Percentiles rank a stretch among this genome's conserved stretches.
Conservation (phyloP, 1,284 basidiomycete genomes). For the Trichosporon faecale region DNA sequence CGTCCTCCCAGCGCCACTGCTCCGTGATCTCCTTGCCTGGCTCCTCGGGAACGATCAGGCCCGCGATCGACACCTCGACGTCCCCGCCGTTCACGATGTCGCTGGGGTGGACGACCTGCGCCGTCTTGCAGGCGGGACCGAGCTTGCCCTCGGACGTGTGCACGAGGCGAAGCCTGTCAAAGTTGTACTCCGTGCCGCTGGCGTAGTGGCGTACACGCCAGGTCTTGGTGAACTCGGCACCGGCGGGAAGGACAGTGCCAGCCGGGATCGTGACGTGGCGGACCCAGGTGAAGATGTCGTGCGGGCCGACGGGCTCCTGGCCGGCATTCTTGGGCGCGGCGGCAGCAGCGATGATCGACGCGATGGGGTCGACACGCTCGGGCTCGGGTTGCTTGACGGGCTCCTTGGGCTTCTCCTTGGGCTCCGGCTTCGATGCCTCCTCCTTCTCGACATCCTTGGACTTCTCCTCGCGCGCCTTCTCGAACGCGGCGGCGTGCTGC, state of each 20-base stretch:
- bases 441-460: neutral
- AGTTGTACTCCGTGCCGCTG: slow-evolving; percentile 38
- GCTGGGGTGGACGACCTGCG: slow-evolving; percentile 21
- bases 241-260: slow-evolving; percentile 39
- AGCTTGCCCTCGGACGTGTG: slow-evolving; percentile 27
- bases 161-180: slow-evolving; percentile 36
- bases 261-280: slow-evolving; percentile 44
- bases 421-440: neutral
- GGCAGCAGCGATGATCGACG: slow-evolving; percentile 10
- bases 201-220: slow-evolving; percentile 47
- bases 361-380: slow-evolving; percentile 15
- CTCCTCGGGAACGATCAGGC: slow-evolving; percentile 39
- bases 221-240: slow-evolving; percentile 48
- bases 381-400: neutral
- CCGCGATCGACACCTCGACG: slow-evolving; percentile 36
- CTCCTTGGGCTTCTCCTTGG: neutral
- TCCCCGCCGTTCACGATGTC: slow-evolving; percentile 41
- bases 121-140: slow-evolving; percentile 26
- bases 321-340: neutral
- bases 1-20: slow-evolving; percentile 46
- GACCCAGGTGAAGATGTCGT: slow-evolving; percentile 47
- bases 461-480: neutral
- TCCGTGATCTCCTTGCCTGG: slow-evolving; percentile 41
- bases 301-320: slow-evolving; percentile 30
- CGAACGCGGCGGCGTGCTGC: neutral